A percentile compares a stretch with the other conserved stretches of the same genome.
These are phyloP conservation scores for Tolypocladium pustulatum DNA, from an alignment of 2,329 filamentous ascomycete genomes.

Conservation along the genomic window DNA sequence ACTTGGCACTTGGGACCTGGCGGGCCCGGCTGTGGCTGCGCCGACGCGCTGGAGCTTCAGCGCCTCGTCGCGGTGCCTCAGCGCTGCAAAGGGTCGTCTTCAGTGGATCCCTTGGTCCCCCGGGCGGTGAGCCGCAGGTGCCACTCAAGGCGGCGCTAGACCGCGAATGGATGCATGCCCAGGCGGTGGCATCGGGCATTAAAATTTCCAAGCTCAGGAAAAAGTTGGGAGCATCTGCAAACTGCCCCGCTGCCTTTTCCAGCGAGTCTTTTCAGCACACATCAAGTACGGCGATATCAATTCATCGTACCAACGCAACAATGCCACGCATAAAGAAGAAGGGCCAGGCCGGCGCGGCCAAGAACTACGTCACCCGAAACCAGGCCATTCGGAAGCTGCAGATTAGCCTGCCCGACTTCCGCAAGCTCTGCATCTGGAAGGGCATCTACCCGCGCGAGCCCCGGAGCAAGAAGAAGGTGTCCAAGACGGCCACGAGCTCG, in stretches of 20 bases:
- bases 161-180: conserved; percentile 1
- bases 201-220: conserved; percentile 22
- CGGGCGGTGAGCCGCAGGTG: conserved; percentile 14
- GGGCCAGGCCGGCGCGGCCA: conserved; percentile 82
- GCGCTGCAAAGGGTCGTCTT: not conserved
- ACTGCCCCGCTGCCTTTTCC: conserved; percentile 21
- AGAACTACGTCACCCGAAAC: conserved; percentile 96
- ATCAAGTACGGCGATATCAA: conserved; percentile 5
- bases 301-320: conserved; percentile 10
- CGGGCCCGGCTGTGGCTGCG: not conserved
- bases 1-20: conserved; percentile 5
- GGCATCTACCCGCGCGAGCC: conserved; percentile 98
- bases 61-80: not conserved
- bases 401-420: conserved; percentile 92
- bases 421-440: conserved; percentile 98
- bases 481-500: conserved; percentile 77
- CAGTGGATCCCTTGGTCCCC: not conserved
- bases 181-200: conserved; percentile 21
- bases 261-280: conserved; percentile 8
- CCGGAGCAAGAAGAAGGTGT: conserved; percentile 92
- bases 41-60: not conserved
- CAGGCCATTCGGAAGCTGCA: conserved; percentile 97
- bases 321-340: conserved; percentile 86
- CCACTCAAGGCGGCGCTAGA: conserved; percentile 3
- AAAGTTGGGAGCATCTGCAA: conserved; percentile 15